Base-by-base conservation (phyloP, 2,329 filamentous ascomycete species). In the Aphanocladium album region DNA sequence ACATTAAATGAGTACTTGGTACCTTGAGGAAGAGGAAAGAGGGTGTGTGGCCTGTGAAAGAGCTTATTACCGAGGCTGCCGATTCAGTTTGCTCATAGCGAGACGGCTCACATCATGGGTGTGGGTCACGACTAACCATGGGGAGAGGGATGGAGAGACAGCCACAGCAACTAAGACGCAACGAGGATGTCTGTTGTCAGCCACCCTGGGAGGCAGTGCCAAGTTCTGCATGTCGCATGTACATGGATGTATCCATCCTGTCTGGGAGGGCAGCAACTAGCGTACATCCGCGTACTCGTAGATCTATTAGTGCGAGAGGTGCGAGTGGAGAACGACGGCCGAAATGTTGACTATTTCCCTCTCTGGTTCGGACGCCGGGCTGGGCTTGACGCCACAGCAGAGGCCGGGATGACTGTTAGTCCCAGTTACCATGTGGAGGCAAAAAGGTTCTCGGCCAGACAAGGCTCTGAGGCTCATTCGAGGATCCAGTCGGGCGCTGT, bases 11-110 rank as follows among this genome's bases (percentile, higher is more conserved):
- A 53, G 33, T 30, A 21, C 17, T 11, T 33, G 49, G 9, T 47
- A 19, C 41, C 19, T 47, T 14, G 27, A 60, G 6, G 17, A 19
- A n/a, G 33, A 45, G 25, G 14, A 21, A 16, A 21, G 41, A 23
- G 52, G 45, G 59, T 19, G 45, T 55, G 43, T 51, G 45, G 59
- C 59, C 51, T 60, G 59, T 60, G 59, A 60, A 55, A 56, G 50
- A 19, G 59, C 8, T 56, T 54, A 49, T 56, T 56, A 50, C 52
- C 52, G 52, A 60, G 59, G 59, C 59, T 23, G 59, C 52, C 52
- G 43, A 50, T 56, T 25, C 33, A 45, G 53, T 56, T n/a, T 9
- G 51, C 35, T 27, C 12, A 41, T 17, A 37, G 39, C 19, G 14
- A 49, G 41, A 39, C 16, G 27, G 16, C 27, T 47, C 19, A 17